These are phyloP conservation scores for Pseudohyphozyma bogoriensis DNA, from an alignment of 768 basidiomycete species.

Conservation along the genomic window DNA sequence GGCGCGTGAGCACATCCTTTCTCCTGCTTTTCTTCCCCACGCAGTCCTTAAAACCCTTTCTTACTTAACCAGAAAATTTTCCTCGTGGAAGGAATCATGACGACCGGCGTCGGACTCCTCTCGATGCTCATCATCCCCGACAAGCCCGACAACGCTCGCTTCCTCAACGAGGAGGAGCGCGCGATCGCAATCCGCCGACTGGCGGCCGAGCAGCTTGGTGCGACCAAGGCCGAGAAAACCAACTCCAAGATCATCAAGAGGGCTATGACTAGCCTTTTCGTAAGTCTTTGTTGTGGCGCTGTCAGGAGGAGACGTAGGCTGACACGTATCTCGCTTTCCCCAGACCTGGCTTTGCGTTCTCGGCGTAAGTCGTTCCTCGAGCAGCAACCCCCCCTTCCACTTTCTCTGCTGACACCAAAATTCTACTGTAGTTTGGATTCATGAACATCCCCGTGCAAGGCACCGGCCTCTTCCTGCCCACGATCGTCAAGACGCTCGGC, in stretches of 20 bases:
- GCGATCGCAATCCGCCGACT: slow-evolving; percentile 57
- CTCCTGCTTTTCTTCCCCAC: not conserved
- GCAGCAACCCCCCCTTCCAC: too few species aligned
- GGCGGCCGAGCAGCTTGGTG: slow-evolving; percentile 56
- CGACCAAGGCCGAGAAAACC: slow-evolving; percentile 45
- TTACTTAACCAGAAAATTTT: not conserved
- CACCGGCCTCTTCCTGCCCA: slow-evolving; percentile 71
- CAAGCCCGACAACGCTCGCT: slow-evolving; percentile 58
- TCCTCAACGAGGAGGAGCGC: slow-evolving; percentile 46
- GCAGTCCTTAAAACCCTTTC: not conserved
- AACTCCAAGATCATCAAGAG: slow-evolving; percentile 51
- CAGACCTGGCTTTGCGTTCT: not conserved
- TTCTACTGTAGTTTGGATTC: too few species aligned
- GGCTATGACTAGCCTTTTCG: not conserved
- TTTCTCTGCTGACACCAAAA: not conserved
- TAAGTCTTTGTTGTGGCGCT: not conserved
- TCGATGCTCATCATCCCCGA: slow-evolving; percentile 54
- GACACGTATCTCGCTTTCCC: not conserved
- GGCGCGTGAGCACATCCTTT: slow-evolving; percentile 19
- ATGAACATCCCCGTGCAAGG: slow-evolving; percentile 49
- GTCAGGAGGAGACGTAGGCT: not conserved
- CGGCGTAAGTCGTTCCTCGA: too few species aligned
- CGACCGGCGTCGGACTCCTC: slow-evolving; percentile 45
- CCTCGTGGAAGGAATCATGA: slow-evolving; percentile 19
- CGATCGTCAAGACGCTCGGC: slow-evolving; percentile 57